Percentiles rank a stretch among this genome's conserved stretches.
These are phyloP conservation scores for Blastocystis sp. DNA, from an alignment of 352 stramenopile genomes.

Conservation along the genomic window DNA sequence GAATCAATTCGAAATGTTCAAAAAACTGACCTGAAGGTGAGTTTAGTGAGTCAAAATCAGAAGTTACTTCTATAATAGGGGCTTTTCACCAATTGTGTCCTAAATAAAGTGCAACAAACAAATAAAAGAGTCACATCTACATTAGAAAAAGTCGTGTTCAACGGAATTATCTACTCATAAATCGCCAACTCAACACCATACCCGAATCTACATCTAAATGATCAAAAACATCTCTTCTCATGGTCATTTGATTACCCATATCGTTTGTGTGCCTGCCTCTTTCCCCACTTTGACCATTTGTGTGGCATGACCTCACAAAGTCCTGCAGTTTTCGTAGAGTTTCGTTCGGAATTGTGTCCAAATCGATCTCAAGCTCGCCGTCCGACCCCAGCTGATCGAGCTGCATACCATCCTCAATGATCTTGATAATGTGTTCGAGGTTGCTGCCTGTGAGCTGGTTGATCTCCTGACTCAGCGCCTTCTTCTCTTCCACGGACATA, in stretches of 20 bases:
- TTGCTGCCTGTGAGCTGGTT: slow-evolving; percentile 9
- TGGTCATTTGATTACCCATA: background rate
- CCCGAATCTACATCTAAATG: slow-evolving; percentile 40
- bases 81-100: background rate
- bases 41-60: background rate
- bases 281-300: background rate
- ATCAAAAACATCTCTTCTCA: background rate
- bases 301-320: slow-evolving; percentile 2
- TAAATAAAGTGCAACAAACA: slow-evolving; percentile 1
- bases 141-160: slow-evolving; percentile 60
- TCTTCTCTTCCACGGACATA: slow-evolving; percentile 61
- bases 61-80: background rate
- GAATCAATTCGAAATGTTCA: background rate
- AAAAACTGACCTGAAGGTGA: background rate
- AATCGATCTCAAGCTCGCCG: slow-evolving; percentile 50
- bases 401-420: slow-evolving; percentile 32
- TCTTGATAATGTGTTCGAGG: slow-evolving; percentile 57
- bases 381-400: slow-evolving; percentile 9
- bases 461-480: slow-evolving; percentile 50
- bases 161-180: slow-evolving; percentile 48
- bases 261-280: background rate
- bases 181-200: background rate
- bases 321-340: slow-evolving; percentile 52
- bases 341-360: slow-evolving; percentile 55
- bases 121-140: slow-evolving; percentile 14